Percentiles rank a stretch among this genome's conserved stretches.
These are phyloP conservation scores for Blastobotrys americana DNA, from an alignment of 805 yeast genomes.

Conservation along the genomic window DNA sequence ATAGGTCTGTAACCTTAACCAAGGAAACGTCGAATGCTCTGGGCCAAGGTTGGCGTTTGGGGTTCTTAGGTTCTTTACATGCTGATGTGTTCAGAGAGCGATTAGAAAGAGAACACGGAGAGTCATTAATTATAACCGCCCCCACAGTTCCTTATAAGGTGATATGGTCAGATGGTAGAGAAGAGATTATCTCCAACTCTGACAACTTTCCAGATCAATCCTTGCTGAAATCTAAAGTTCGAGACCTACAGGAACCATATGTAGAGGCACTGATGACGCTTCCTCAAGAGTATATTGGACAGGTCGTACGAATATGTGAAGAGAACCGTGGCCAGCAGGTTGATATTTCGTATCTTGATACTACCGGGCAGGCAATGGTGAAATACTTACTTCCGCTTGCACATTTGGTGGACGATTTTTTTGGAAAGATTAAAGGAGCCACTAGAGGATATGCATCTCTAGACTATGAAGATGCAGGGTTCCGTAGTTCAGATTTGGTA, in stretches of 20 bases:
- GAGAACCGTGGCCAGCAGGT: slow-evolving; percentile 75
- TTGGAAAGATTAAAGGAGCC: slow-evolving; percentile 83
- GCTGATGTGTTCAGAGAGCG: slow-evolving; percentile 93
- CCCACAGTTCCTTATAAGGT: slow-evolving; percentile 93
- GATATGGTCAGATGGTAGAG: slow-evolving; percentile 56
- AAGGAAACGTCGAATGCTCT: slow-evolving; percentile 89
- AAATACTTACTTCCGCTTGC: slow-evolving; percentile 80
- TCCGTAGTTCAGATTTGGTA: slow-evolving; percentile 68
- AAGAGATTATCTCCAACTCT: slow-evolving; percentile 72
- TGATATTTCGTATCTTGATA: slow-evolving; percentile 60
- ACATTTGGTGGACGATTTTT: slow-evolving; percentile 88
- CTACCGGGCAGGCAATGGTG: slow-evolving; percentile 73
- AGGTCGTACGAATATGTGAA: slow-evolving; percentile 81
- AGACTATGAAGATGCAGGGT: slow-evolving; percentile 93
- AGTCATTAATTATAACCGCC: slow-evolving; percentile 82
- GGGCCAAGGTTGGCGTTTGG: slow-evolving; percentile 97
- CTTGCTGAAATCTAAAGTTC: slow-evolving; percentile 35
- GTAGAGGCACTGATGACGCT: slow-evolving; percentile 87
- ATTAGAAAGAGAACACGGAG: slow-evolving; percentile 88
- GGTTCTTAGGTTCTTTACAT: slow-evolving; percentile 89
- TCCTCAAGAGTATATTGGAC: slow-evolving; percentile 83
- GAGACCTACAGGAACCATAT: slow-evolving; percentile 65
- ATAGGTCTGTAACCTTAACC: slow-evolving; percentile 81
- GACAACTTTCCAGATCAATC: slow-evolving; percentile 77
- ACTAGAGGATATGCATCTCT: slow-evolving; percentile 91